A percentile compares a stretch with the other conserved stretches of the same genome.
These are phyloP conservation scores for Mycogone perniciosa DNA, from an alignment of 2,329 filamentous ascomycete species.

Conservation along the genomic window DNA sequence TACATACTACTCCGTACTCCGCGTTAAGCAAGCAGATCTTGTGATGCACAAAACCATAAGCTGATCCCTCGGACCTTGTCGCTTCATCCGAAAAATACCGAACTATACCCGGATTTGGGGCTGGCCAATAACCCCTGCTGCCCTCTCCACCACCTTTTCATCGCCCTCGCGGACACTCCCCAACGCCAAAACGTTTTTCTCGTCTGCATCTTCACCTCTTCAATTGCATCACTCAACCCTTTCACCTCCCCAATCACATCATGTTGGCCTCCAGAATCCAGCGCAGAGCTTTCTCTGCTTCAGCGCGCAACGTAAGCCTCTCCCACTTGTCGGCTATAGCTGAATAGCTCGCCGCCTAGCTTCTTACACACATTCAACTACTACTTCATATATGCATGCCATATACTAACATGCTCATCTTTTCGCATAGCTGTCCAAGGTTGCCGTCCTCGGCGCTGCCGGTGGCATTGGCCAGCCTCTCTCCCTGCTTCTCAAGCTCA, in stretches of 20 bases:
- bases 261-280: conserved; percentile 74
- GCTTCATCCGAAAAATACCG: conserved; percentile 15
- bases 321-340: conserved; percentile 1
- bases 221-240: conserved; percentile 10
- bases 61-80: neutral
- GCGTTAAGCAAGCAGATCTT: neutral
- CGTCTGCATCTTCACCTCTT: neutral
- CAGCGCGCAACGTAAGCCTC: conserved; percentile 63
- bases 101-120: conserved; percentile 18
- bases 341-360: neutral
- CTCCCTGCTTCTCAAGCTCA: conserved; percentile 97
- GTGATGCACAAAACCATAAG: neutral
- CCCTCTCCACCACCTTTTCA: conserved; percentile 1
- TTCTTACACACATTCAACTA: neutral
- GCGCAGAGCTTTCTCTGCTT: conserved; percentile 75
- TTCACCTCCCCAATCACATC: conserved; percentile 17
- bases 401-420: conserved; percentile 12
- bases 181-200: conserved; percentile 8
- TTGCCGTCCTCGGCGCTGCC: conserved; percentile 90
- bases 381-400: too few species aligned
- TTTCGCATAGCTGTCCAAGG: conserved; percentile 76
- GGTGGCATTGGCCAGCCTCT: conserved; percentile 98
- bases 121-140: conserved; percentile 1
- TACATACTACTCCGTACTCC: too few species aligned
- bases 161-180: conserved; percentile 13